Evolutionary conservation across 257 asterid genomes (phyloP), one percentile per base, ranked within the genome.

Genomic region (Rehmannia glutinosa): DNA sequence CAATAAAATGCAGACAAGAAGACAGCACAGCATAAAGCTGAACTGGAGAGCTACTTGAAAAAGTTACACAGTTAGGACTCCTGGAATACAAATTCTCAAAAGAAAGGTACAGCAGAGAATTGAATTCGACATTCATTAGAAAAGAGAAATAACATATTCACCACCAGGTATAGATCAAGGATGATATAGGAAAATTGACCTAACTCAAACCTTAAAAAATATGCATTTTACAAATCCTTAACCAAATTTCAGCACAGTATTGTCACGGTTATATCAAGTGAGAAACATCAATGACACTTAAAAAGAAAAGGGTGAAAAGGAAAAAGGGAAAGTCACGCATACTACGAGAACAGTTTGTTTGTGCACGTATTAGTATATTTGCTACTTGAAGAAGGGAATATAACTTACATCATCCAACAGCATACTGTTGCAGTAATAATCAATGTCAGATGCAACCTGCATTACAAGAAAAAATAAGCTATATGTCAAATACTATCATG

Each of bases 381-480:
- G 8, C 50, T 33, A 51, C 57, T 73, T 7, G 57, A 64, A 46
- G 9, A 55, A 58, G 62, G 33, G 46, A 63, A 67, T 50, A 38
- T 38, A 33, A 75, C 98, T 92, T 82, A 92, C 98, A 92, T 92
- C 95, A 92, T 78, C 98, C 98, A 92, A 77, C 98, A 92, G 83
- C 98, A 89, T 19, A 92, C 91, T 3, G 92, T 84, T 17, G 97
- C 97, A 30, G 98, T 92, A 45, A 85, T 80, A 64, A 92, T 74
- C 94, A 92, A 64, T 8, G 98, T 92, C 75, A 92, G 80, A 76
- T 92, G 97, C 69, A 92, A 80, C 89, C 97, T 92, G 86, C 77
- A 80, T 71, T 50, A 76, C 20, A 69, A 58, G 51, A 21, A 28
- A 59, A 50, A 70, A 63, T 56, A 62, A 72, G 77, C 24, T 13